Base-by-base conservation (phyloP, 768 basidiomycete genomes). In the Inosperma sp. region DNA sequence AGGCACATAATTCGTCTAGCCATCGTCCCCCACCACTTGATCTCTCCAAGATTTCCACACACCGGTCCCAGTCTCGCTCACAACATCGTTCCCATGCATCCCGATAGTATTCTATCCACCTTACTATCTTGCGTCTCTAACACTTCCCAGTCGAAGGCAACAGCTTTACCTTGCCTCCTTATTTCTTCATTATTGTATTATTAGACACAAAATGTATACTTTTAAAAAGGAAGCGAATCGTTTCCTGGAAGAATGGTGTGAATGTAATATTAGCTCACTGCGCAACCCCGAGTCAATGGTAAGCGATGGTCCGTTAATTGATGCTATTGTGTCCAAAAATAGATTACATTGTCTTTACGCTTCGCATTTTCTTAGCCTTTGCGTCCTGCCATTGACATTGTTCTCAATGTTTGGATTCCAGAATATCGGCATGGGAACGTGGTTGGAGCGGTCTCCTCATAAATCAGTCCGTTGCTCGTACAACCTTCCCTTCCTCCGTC, bases 11-110 rank as follows among this genome's bases (percentile, higher is more conserved):
- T 16, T 42, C 41, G 13, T n/a, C 41, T 16, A 16, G 16, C 0
- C 45, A 56, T 39, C 60, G 61, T 30, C 67, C 65, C 7, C 52
- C 64, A 37, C 54, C 59, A 17, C 48, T 65, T 23, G 68, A 67
- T 37, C 46, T 68, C 49, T 48, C 46, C 5, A 35, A 23, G 34
- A 48, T 48, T 36, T 48, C 46, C n/a, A 14, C 46, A 0, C 25
- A 36, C 22, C 35, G 35, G 4, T 26, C 46, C 12, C 46, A 35
- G 17, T 48, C 46, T 12, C 34, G 46, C 14, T 48, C 46, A 8
- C 34, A 26, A 36, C 16, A 33, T 48, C 46, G 46, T 25, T 33
- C 46, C 36, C 33, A 35, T 27, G n/a, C n/a, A n/a, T n/a, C n/a
- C n/a, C 46, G 31, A 22, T 48, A 48, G 34, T 5, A 8, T 31